Conservation (phyloP, 1,284 basidiomycete genomes). For the Mrakiaceae sp. region DNA sequence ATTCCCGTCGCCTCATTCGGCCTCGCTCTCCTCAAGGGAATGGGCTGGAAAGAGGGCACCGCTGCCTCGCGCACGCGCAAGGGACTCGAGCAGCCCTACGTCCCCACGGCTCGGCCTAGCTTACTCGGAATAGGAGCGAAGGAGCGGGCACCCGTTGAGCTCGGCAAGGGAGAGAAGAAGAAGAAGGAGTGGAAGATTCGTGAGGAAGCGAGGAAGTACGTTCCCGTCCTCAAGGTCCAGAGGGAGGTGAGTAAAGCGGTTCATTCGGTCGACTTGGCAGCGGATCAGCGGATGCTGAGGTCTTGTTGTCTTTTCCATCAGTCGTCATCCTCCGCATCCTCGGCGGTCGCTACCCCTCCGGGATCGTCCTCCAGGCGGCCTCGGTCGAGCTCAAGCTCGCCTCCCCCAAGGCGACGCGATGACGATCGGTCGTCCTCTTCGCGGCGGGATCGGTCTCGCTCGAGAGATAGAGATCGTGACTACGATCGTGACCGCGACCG, state of each 20-base stretch:
- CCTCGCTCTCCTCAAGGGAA: conserved; percentile 81
- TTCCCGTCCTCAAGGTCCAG: conserved; percentile 60
- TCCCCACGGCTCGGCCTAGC: conserved; percentile 67
- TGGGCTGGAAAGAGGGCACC: conserved; percentile 87
- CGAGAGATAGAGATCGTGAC: conserved; percentile 17
- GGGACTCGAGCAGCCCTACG: conserved; percentile 58
- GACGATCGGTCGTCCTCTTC: conserved; percentile 10
- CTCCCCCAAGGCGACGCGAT: conserved; percentile 15
- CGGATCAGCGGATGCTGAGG: conserved; percentile 3
- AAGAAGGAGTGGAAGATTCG: conserved; percentile 38
- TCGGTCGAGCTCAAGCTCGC: conserved; percentile 15
- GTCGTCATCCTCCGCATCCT: background rate
- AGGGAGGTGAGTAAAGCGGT: conserved; percentile 19
- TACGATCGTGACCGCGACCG: conserved; percentile 19
- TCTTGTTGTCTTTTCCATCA: background rate
- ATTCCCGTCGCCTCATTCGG: conserved; percentile 90
- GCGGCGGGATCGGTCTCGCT: background rate
- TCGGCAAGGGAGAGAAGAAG: conserved; percentile 46
- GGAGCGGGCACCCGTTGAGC: conserved; percentile 46
- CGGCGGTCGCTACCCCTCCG: background rate
- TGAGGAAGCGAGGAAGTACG: conserved; percentile 50
- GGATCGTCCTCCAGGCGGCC: background rate
- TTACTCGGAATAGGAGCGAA: conserved; percentile 86
- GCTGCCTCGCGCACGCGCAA: conserved; percentile 49
- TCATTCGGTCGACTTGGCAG: background rate